Conservation (phyloP, 2,329 filamentous ascomycete species). For the Aspergillus cejpii region DNA sequence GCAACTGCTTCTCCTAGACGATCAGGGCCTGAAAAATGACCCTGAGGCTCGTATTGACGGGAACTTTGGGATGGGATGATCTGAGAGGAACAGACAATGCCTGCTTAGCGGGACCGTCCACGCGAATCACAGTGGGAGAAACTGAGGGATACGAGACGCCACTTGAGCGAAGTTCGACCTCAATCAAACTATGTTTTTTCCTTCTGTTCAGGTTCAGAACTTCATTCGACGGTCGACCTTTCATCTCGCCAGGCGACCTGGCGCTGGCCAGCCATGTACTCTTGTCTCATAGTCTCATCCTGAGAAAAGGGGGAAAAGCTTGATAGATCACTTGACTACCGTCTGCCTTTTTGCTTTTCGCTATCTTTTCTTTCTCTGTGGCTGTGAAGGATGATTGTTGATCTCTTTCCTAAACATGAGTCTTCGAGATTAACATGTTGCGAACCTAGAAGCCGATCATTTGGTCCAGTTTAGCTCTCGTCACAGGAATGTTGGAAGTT, state of each 20-base stretch:
- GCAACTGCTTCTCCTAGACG: neutral
- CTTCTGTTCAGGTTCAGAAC: neutral
- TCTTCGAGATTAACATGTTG: no score
- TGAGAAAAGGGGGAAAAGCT: neutral
- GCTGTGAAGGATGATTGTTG: neutral
- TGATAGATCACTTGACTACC: neutral
- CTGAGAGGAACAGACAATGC: neutral
- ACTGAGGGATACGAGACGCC: neutral
- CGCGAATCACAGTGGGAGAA: neutral
- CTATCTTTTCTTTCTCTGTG: neutral
- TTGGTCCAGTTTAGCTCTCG: no score
- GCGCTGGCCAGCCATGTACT: no score
- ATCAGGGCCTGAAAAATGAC: neutral
- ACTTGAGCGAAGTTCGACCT: neutral
- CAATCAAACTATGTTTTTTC: neutral
- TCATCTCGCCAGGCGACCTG: no score
- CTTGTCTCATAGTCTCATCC: neutral
- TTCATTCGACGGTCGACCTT: no score
- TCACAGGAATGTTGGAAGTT: no score
- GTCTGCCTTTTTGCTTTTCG: neutral
- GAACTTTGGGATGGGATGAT: neutral
- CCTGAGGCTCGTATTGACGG: neutral
- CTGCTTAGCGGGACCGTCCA: neutral
- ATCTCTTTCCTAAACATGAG: neutral
- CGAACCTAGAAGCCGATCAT: no score